Evolutionary conservation across 176 grass and related monocot genomes (phyloP).

Genomic region (Leersia perrieri): DNA sequence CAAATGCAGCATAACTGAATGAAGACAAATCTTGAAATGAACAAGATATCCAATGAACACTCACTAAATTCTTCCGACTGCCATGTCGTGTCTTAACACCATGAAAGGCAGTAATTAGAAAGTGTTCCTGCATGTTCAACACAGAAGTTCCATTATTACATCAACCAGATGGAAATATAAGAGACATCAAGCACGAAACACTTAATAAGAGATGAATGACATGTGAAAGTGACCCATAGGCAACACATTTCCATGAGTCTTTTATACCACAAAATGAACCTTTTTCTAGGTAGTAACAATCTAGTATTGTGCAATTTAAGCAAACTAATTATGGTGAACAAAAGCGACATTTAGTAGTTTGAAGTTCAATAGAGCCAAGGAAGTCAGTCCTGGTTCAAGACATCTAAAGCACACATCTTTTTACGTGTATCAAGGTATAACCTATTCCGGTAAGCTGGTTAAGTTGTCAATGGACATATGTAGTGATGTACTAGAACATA

Average conservation of each 20-base stretch:
- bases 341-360: not conserved
- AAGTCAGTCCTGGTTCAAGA: not conserved
- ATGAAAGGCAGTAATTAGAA: not conserved
- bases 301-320: not conserved
- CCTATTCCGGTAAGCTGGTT: not conserved
- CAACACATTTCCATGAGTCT: not conserved
- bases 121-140: not conserved
- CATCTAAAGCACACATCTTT: not conserved
- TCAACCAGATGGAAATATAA: not conserved
- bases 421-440: not conserved
- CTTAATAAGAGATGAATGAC: not conserved
- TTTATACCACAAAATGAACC: not conserved
- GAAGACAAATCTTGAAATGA: slow-evolving; percentile 3
- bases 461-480: slow-evolving; percentile 2
- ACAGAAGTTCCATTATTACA: not conserved
- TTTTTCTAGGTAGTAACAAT: not conserved
- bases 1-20: not conserved
- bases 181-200: not conserved
- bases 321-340: not conserved
- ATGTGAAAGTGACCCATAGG: not conserved
- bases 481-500: not conserved
- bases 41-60: slow-evolving; percentile 4
- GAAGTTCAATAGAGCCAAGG: not conserved
- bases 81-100: not conserved
- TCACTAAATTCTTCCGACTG: not conserved